Base-by-base conservation (phyloP, 2,329 filamentous ascomycete genomes). In the Plenodomus biglobosus region DNA sequence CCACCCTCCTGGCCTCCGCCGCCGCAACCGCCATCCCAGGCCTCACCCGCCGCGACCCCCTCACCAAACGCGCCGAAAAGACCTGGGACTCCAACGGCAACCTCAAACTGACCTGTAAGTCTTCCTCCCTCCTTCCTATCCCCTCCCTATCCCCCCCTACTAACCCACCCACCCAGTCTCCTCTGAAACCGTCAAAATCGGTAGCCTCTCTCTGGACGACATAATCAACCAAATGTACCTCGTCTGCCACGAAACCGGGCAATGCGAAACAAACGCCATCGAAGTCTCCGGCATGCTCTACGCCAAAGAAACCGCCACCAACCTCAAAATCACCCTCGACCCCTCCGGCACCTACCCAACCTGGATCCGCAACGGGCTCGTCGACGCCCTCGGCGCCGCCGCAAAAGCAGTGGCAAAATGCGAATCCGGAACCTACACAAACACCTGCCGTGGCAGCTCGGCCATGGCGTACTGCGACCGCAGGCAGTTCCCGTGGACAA, bases 131-230 rank as follows among this genome's bases (percentile, higher is more conserved):
- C 16, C 21, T 13, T 16, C 10, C 19, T 30, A 37, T 16, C 8
- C 13, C 10, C 11, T 24, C 22, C 5, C 15, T 15, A 10, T 17
- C 18, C 17, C 17, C 27, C 8, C 27, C 11, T 8, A 3, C 13
- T 8, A 10, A 19, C 21, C 16, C 17, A 19, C 20, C 36, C 39
- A 38, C 2, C 21, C 1, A 53, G 53, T 58, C 44, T 53, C 48
- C 17, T 46, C 4, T 76, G 71, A 53, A 39, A 53, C 48, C 24
- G 45, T 56, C 16, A 46, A 47, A 20, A 43, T 59, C 34, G 34
- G 53, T 38, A 38, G 34, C 38, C 38, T 56, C 24, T 47, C 35
- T 17, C 44, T 51, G 44, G 51, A 59, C 21, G 42, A 42, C 36
- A 55, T 59, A 39, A 55, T 59, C 35, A 43, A 7, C 16, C 40